Evolutionary conservation across 2,329 filamentous ascomycete species (phyloP), one percentile per base, ranked within the genome.

Genomic region (Metarhizium album): DNA sequence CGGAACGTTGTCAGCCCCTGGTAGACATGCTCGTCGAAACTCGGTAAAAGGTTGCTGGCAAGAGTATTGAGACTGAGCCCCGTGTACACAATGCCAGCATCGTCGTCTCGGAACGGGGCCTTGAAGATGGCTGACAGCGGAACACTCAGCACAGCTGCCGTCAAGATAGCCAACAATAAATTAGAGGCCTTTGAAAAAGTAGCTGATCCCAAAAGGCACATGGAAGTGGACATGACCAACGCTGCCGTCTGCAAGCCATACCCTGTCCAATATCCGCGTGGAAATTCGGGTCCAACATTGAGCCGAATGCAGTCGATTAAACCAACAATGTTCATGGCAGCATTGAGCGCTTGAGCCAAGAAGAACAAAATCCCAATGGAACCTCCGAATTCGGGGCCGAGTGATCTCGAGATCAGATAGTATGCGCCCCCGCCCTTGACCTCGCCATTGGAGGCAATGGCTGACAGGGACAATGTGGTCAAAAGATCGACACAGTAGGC

Each of bases 301-400:
- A 90, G 76, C 48, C 80, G 81, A 51, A 94, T 75, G 60, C 87
- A 94, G 67, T 93, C 86, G 55, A 95, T 80, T 45, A 95, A 74
- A 70, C 88, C 89, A 42, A 94, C 87, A 23, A 90, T 80, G 61
- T 95, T 95, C 75, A 95, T 80, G 37, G 86, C 86, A 1, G 88
- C 90, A 62, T 91, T 94, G 61, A 95, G 80, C 2, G 87, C 84
- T 56, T 88, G 87, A n/a, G 89, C 87, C n/a, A 94, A 73, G 64
- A 93, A 95, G 67, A 94, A 94, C 13, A 95, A 80, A 23, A 94
- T 76, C 2, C 89, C 89, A 55, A 95, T 94, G 1, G 87, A 89
- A 16, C 89, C 89, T 24, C 89, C 89, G 63, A 95, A 95, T 61
- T 95, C 89, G 6, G 89, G 88, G 0, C 89, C 89, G 3, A 95